These are phyloP conservation scores for Tephrocybe sp. DNA, from an alignment of 768 basidiomycete genomes.

Conservation along the genomic window DNA sequence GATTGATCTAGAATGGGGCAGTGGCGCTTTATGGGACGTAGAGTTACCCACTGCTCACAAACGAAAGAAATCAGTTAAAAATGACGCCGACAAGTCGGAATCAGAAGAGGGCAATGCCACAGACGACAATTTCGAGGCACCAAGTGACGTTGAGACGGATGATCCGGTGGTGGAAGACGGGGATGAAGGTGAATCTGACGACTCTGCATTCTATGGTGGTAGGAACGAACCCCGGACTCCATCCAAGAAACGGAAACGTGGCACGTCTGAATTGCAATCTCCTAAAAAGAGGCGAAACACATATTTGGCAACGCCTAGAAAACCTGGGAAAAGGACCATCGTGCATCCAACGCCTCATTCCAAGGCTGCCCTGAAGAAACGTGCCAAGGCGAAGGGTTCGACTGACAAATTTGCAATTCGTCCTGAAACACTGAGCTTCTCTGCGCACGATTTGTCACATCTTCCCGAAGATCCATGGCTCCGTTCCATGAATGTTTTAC, in stretches of 20 bases:
- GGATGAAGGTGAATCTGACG: slow-evolving; percentile 31
- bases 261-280: background rate
- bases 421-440: slow-evolving; percentile 26
- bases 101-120: slow-evolving; percentile 26
- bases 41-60: slow-evolving; percentile 19
- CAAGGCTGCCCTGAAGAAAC: slow-evolving; percentile 60
- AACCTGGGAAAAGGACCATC: slow-evolving; percentile 35
- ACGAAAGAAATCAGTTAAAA: slow-evolving; percentile 20
- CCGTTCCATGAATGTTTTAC: slow-evolving; percentile 86
- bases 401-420: slow-evolving; percentile 27
- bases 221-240: slow-evolving; percentile 50
- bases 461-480: slow-evolving; percentile 79
- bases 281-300: no score
- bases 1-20: slow-evolving; percentile 31
- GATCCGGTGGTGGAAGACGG: slow-evolving; percentile 11
- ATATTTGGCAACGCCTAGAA: slow-evolving; percentile 32
- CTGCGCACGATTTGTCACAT: slow-evolving; percentile 42
- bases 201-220: slow-evolving; percentile 26
- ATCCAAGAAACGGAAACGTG: slow-evolving; percentile 46
- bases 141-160: slow-evolving; percentile 18
- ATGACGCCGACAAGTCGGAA: slow-evolving; percentile 17
- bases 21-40: slow-evolving; percentile 51
- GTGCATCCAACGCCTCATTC: slow-evolving; percentile 77
- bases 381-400: slow-evolving; percentile 25
- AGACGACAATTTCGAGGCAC: slow-evolving; percentile 24